Conservation (phyloP, 305 asterid species). For the Fraxinus velutina region DNA sequence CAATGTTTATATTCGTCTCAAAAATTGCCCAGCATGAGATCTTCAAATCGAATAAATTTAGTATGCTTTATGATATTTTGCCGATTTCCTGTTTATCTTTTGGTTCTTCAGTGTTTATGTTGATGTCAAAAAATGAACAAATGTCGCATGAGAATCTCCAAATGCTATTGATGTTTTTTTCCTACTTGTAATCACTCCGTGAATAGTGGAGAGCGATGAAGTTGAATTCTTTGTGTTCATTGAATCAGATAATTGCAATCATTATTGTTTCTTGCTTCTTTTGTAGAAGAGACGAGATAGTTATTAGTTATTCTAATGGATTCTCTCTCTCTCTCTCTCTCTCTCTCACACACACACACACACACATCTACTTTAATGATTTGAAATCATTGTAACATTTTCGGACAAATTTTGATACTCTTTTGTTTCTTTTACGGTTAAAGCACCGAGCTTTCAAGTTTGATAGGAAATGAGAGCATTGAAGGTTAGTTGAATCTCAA, state of each 20-base stretch:
- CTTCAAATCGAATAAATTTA: background rate
- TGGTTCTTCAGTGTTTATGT: background rate
- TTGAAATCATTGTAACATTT: slow-evolving; percentile 1
- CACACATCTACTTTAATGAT: background rate
- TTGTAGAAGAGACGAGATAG: background rate
- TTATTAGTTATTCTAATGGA: background rate
- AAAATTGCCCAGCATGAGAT: background rate
- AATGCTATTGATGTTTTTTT: background rate
- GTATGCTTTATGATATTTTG: too few relatives aligned
- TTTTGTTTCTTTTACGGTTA: slow-evolving; percentile 1
- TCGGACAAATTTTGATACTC: slow-evolving; percentile 3
- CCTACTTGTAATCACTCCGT: background rate
- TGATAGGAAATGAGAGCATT: slow-evolving; percentile 14
- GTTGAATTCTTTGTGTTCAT: background rate
- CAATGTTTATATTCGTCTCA: background rate
- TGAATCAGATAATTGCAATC: background rate
- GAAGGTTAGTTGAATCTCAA: slow-evolving; percentile 10
- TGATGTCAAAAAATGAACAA: background rate
- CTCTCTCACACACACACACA: background rate
- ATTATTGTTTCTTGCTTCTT: background rate
- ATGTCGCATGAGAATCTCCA: background rate
- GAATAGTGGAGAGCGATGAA: background rate
- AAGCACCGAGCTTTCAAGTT: background rate
- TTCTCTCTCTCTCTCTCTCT: background rate
- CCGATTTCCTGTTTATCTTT: background rate